Conservation (phyloP, 2,329 filamentous ascomycete genomes). For the Lasiodiplodia sp. region DNA sequence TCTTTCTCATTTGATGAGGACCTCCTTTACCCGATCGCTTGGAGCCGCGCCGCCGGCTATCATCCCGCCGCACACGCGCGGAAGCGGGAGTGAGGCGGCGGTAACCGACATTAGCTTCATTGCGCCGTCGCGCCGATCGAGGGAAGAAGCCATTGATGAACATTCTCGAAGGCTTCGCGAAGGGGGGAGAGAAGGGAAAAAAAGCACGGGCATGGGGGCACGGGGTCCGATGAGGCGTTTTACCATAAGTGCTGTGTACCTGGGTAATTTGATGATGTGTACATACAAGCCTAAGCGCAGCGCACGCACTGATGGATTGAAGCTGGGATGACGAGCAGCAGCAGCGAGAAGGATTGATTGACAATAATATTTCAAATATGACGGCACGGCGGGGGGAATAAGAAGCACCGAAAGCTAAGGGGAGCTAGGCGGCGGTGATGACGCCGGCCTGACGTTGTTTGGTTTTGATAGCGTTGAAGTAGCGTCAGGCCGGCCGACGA, state of each 20-base stretch:
- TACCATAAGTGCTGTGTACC: background rate
- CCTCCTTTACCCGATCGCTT: background rate
- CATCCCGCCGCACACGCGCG: background rate
- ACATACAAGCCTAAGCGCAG: too few relatives aligned
- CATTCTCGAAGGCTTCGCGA: conserved; percentile 14
- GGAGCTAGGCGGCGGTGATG: background rate
- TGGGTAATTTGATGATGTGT: background rate
- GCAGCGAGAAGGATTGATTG: too few relatives aligned
- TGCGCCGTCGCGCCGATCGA: background rate
- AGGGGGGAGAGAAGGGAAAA: background rate
- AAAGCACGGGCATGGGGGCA: background rate
- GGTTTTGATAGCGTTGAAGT: background rate
- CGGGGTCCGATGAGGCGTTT: background rate
- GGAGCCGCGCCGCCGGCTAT: background rate
- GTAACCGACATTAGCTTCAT: conserved; percentile 1
- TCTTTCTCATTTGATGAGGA: background rate
- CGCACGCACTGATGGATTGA: too few relatives aligned
- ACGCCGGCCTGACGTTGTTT: background rate
- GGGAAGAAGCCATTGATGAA: background rate
- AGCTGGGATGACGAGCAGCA: too few relatives aligned
- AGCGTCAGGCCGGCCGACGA: background rate
- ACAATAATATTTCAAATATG: too few relatives aligned
- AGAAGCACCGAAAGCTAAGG: background rate
- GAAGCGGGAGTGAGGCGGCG: too few relatives aligned
- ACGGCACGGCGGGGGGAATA: too few relatives aligned